These are phyloP conservation scores for Zygosaccharomyces gambellarensis DNA, from an alignment of 805 yeast species.

Conservation along the genomic window DNA sequence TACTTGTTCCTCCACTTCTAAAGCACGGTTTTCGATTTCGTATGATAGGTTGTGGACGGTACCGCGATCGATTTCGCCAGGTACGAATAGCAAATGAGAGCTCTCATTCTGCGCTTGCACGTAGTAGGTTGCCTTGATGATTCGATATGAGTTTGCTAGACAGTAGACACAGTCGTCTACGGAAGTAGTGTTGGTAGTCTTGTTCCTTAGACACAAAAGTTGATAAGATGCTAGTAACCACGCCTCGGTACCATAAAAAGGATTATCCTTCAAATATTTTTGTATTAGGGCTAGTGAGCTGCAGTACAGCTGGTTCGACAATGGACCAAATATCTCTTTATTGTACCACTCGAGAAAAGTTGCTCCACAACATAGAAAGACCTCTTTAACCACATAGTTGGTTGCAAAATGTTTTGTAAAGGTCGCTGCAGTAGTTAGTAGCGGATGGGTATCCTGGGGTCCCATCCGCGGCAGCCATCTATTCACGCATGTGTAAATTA, in stretches of 20 bases:
- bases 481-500: slow-evolving; percentile 36
- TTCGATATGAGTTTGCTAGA: slow-evolving; percentile 36
- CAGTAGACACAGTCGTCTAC: slow-evolving; percentile 32
- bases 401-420: slow-evolving; percentile 37
- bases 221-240: slow-evolving; percentile 42
- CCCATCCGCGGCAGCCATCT: slow-evolving; percentile 41
- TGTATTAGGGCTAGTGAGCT: slow-evolving; percentile 24
- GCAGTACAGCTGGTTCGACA: slow-evolving; percentile 24
- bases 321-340: slow-evolving; percentile 21
- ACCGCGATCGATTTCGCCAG: not conserved
- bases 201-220: slow-evolving; percentile 38
- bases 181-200: slow-evolving; percentile 29
- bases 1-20: slow-evolving; percentile 6
- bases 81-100: not conserved
- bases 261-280: slow-evolving; percentile 21
- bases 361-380: slow-evolving; percentile 42
- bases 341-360: slow-evolving; percentile 36
- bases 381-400: slow-evolving; percentile 31
- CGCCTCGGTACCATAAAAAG: slow-evolving; percentile 32
- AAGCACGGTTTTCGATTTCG: slow-evolving; percentile 12
- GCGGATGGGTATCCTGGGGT: slow-evolving; percentile 40
- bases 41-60: slow-evolving; percentile 12
- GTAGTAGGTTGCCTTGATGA: slow-evolving; percentile 31
- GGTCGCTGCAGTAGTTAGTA: slow-evolving; percentile 38
- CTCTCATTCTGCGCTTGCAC: not conserved